Evolutionary conservation across 495 filamentous ascomycete species (phyloP).

Genomic region (Penicillium cinerascens): DNA sequence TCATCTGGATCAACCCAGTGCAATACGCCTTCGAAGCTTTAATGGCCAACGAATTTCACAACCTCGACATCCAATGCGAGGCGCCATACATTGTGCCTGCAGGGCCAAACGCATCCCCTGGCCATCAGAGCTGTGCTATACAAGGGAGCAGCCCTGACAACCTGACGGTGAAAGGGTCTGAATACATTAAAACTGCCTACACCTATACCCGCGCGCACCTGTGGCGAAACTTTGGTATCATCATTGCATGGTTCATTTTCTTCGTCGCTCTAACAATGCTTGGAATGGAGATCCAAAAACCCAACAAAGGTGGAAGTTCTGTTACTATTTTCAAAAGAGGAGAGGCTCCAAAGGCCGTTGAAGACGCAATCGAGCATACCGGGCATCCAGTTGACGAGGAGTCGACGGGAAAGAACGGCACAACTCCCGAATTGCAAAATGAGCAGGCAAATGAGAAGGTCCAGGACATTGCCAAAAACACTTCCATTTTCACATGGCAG

Average conservation of each 20-base stretch:
- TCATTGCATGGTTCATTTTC: conserved; percentile 54
- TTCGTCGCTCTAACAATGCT: conserved; percentile 55
- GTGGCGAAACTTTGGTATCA: conserved; percentile 62
- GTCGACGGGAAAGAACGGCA: conserved; percentile 27
- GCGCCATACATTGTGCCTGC: conserved; percentile 58
- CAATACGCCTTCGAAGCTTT: conserved; percentile 69
- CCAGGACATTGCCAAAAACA: conserved; percentile 52
- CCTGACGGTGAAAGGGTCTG: conserved; percentile 47
- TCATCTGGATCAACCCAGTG: conserved; percentile 72
- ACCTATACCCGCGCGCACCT: conserved; percentile 55
- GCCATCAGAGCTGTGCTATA: conserved; percentile 60
- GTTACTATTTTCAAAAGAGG: conserved; percentile 67
- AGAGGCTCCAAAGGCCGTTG: conserved; percentile 52
- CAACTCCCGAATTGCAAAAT: conserved; percentile 17
- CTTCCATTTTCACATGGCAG: conserved; percentile 73
- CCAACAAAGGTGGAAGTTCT: conserved; percentile 66
- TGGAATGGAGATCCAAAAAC: conserved; percentile 66
- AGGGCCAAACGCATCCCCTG: conserved; percentile 52
- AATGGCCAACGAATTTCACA: conserved; percentile 58
- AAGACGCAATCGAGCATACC: conserved; percentile 37
- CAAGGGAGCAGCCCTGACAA: conserved; percentile 51
- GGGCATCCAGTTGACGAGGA: conserved; percentile 47
- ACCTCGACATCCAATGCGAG: conserved; percentile 46
- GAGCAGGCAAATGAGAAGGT: conserved; percentile 28
- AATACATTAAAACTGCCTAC: conserved; percentile 51